Percentiles rank a stretch among this genome's conserved stretches.
Evolutionary conservation across 2,329 filamentous ascomycete species (phyloP).

Genomic region (Bertia moriformis): DNA sequence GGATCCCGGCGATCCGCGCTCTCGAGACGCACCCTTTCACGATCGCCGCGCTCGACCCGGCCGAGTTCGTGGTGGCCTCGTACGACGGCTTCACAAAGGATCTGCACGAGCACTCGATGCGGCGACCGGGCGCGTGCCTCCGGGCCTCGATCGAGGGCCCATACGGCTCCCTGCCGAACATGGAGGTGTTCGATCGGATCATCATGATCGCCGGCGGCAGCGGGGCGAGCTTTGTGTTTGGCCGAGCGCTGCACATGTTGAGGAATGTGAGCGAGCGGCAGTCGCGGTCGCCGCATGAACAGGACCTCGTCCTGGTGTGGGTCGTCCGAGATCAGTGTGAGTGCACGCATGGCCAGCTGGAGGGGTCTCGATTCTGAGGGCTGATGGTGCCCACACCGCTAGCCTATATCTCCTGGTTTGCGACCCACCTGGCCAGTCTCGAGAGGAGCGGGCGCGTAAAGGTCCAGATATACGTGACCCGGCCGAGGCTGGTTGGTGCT

Average conservation of each 20-base stretch:
- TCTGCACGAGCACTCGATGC: slow-evolving; percentile 32
- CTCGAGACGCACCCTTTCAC: slow-evolving; percentile 52
- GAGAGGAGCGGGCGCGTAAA: background rate
- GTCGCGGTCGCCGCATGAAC: slow-evolving; percentile 18
- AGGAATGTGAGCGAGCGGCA: slow-evolving; percentile 21
- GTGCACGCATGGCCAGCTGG: slow-evolving; percentile 10
- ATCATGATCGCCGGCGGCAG: slow-evolving; percentile 46
- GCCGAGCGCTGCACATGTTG: slow-evolving; percentile 28
- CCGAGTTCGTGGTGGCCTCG: slow-evolving; percentile 39
- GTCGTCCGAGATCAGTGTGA: slow-evolving; percentile 10
- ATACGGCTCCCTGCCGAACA: slow-evolving; percentile 39
- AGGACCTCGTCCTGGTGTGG: slow-evolving; percentile 31
- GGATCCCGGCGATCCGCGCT: slow-evolving; percentile 40
- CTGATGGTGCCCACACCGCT: too few species aligned
- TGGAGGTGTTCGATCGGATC: slow-evolving; percentile 34
- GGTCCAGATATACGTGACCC: background rate
- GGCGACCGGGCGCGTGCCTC: slow-evolving; percentile 30
- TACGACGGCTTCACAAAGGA: slow-evolving; percentile 43
- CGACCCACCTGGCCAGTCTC: background rate
- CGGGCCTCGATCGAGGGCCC: slow-evolving; percentile 40
- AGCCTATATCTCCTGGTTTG: background rate
- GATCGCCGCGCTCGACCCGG: slow-evolving; percentile 31
- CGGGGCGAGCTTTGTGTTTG: slow-evolving; percentile 43
- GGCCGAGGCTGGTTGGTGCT: slow-evolving; percentile 10
- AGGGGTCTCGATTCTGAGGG: too few species aligned